Conservation (phyloP, 345 rosid genomes). For the Eucalyptus erythrocorys region DNA sequence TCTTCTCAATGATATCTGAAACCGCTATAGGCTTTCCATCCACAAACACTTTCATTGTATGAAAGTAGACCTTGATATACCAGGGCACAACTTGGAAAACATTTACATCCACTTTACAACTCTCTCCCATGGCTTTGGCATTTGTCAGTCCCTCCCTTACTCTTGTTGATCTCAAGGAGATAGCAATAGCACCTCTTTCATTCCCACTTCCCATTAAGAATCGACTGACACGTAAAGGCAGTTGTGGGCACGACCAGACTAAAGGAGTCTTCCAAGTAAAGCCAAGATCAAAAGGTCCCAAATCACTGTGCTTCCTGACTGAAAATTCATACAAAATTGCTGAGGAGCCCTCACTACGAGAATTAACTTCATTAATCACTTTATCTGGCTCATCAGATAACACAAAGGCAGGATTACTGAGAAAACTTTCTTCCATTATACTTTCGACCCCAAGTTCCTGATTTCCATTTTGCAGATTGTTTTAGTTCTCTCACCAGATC, state of each 20-base stretch:
- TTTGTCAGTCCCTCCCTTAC: conserved; percentile 7
- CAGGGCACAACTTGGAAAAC: conserved; percentile 95
- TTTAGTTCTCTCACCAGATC: conserved; percentile 24
- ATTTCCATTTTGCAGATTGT: conserved; percentile 12
- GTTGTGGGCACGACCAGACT: conserved; percentile 55
- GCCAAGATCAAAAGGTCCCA: conserved; percentile 56
- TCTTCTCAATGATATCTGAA: conserved; percentile 49
- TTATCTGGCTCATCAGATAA: conserved; percentile 58
- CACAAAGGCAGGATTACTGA: conserved; percentile 27
- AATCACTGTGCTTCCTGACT: conserved; percentile 43
- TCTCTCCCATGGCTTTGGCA: conserved; percentile 5
- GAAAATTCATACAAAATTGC: conserved; percentile 42
- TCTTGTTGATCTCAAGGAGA: conserved; percentile 58
- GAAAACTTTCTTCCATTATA: conserved; percentile 7
- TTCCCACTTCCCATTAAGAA: conserved; percentile 98
- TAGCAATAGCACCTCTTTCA: conserved; percentile 93
- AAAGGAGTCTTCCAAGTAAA: conserved; percentile 68
- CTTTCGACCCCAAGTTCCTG: conserved; percentile 1
- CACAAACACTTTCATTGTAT: conserved; percentile 60
- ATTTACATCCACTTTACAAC: conserved; percentile 45
- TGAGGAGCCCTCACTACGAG: conserved; percentile 9
- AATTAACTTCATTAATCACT: conserved; percentile 33
- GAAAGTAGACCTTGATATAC: conserved; percentile 85
- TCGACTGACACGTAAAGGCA: conserved; percentile 72
- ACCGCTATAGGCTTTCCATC: conserved; percentile 44